These are phyloP conservation scores for Gyromitra esculenta DNA, from an alignment of 2,329 filamentous ascomycete genomes.

Conservation along the genomic window DNA sequence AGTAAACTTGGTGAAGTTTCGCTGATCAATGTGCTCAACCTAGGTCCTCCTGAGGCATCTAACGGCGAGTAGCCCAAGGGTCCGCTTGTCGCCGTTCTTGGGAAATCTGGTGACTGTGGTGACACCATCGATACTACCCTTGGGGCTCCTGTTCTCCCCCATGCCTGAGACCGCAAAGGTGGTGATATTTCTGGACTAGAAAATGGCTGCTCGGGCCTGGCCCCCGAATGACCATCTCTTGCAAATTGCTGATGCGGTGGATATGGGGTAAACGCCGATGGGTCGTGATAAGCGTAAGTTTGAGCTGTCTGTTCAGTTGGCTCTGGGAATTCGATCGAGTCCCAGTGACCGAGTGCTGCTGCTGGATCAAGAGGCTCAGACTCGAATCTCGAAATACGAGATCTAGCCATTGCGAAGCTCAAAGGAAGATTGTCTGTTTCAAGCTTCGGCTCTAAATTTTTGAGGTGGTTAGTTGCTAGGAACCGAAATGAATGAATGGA, in stretches of 20 bases:
- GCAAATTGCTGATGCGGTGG: neutral
- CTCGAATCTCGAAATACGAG: conserved; percentile 47
- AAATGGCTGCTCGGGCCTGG: conserved; percentile 23
- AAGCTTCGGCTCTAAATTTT: neutral
- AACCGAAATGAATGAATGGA: neutral
- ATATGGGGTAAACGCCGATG: conserved; percentile 12
- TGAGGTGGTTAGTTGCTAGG: conserved; percentile 4
- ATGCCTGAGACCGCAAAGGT: conserved; percentile 24
- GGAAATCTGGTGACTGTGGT: conserved; percentile 36
- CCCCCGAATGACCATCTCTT: conserved; percentile 14
- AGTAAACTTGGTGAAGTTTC: conserved; percentile 1
- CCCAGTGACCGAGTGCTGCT: conserved; percentile 29
- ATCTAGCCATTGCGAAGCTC: conserved; percentile 26
- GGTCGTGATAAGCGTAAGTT: conserved; percentile 27
- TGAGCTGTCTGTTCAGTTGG: conserved; percentile 4
- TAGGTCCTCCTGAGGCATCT: conserved; percentile 22
- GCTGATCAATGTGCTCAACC: conserved; percentile 26
- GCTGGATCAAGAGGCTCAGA: conserved; percentile 40
- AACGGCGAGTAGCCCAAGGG: conserved; percentile 41
- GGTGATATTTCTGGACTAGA: conserved; percentile 43
- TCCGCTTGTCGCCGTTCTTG: conserved; percentile 33
- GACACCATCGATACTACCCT: conserved; percentile 38
- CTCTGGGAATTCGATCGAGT: conserved; percentile 36
- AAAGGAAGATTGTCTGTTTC: conserved; percentile 4
- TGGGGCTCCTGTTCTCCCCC: conserved; percentile 18